Conservation (phyloP, 2,329 filamentous ascomycete species). For the Aotearoamyces nothofagi region DNA sequence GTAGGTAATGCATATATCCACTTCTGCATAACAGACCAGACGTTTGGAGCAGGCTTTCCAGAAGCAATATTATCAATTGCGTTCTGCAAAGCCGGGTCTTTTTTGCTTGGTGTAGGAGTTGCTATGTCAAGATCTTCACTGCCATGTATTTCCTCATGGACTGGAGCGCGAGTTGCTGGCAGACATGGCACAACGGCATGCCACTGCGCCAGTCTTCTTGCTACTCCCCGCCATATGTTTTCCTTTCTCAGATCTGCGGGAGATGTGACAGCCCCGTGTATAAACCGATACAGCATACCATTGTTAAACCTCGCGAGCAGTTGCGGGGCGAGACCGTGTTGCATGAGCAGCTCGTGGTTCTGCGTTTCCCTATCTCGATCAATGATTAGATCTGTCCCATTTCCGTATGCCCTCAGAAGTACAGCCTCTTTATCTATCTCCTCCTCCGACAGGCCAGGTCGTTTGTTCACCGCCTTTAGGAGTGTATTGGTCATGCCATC, state of each 20-base stretch:
- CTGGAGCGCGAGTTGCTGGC: constrained; percentile 17
- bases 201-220: constrained; percentile 78
- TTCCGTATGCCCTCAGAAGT: constrained; percentile 82
- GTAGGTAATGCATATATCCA: constrained; percentile 82
- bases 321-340: constrained; percentile 67
- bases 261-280: constrained; percentile 65
- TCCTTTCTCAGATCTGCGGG: constrained; percentile 67
- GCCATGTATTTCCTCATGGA: constrained; percentile 22
- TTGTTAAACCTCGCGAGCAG: constrained; percentile 89
- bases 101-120: constrained; percentile 17
- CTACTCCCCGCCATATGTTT: constrained; percentile 68
- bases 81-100: constrained; percentile 23
- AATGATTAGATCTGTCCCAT: constrained; percentile 88
- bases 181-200: constrained; percentile 59
- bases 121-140: constrained; percentile 16
- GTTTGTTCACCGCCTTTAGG: constrained; percentile 59
- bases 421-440: constrained; percentile 74
- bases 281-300: constrained; percentile 87
- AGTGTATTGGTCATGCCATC: constrained; percentile 97
- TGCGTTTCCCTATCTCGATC: constrained; percentile 75
- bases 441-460: constrained; percentile 54
- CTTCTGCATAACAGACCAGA: constrained; percentile 93
- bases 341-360: constrained; percentile 77
- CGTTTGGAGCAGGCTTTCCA: constrained; percentile 62
- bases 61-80: constrained; percentile 38